A percentile compares a stretch with the other conserved stretches of the same genome.
These are phyloP conservation scores for Starmerella powellii DNA, from an alignment of 805 yeast species.

Conservation along the genomic window DNA sequence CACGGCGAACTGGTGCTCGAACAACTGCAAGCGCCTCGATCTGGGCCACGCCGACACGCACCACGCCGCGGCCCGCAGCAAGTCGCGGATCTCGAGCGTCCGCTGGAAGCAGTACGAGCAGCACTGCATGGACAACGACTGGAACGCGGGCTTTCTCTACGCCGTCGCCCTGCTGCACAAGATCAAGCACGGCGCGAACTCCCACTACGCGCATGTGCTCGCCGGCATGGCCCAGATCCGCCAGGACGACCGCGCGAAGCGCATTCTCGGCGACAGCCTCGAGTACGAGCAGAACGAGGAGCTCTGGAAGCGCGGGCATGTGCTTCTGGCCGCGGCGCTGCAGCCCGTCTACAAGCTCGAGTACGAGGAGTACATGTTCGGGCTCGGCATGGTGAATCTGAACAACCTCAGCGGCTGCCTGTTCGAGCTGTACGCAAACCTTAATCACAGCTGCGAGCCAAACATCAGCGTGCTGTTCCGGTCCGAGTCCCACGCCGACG, in stretches of 20 bases:
- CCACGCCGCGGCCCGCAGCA: conserved; percentile 37
- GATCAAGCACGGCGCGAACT: conserved; percentile 15
- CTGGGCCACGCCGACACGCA: conserved; percentile 43
- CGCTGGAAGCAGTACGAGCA: conserved; percentile 46
- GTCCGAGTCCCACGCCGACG: conserved; percentile 37
- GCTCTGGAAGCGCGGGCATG: conserved; percentile 50
- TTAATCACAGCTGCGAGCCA: conserved; percentile 69
- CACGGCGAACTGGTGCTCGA: conserved; percentile 59
- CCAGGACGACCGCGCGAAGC: conserved; percentile 48
- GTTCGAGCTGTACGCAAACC: conserved; percentile 51
- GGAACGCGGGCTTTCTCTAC: conserved; percentile 58
- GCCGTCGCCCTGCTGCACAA: conserved; percentile 42
- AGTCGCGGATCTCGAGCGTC: conserved; percentile 24
- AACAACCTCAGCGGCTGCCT: conserved; percentile 58
- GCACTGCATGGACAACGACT: conserved; percentile 50
- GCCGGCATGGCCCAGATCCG: conserved; percentile 55
- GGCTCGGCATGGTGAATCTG: conserved; percentile 62
- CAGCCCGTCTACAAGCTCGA: conserved; percentile 26
- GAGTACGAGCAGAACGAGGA: conserved; percentile 28
- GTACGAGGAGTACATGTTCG: conserved; percentile 45
- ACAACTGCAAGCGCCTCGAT: conserved; percentile 45
- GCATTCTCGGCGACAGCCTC: conserved; percentile 36
- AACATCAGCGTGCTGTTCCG: conserved; percentile 39
- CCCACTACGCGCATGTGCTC: conserved; percentile 34
- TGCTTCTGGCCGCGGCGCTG: conserved; percentile 40